Evolutionary conservation across 2,329 filamentous ascomycete species (phyloP).

Genomic region (Aspergillus hortae): DNA sequence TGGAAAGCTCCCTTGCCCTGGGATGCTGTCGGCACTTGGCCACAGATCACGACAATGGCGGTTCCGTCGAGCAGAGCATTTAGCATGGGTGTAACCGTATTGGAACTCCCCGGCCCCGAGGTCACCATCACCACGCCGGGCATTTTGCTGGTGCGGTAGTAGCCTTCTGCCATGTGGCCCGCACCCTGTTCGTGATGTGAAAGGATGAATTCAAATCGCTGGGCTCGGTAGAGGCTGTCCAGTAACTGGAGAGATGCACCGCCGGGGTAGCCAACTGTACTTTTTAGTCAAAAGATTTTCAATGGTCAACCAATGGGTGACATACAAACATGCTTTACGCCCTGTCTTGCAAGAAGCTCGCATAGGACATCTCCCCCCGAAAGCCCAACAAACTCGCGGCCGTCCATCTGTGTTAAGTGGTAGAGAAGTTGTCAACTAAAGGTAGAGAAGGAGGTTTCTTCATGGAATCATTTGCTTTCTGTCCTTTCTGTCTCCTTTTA

Average conservation of each 20-base stretch:
- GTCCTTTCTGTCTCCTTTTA: too few species aligned
- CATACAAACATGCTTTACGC: slow-evolving; percentile 8
- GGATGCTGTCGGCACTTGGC: slow-evolving; percentile 79
- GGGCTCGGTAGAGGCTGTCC: slow-evolving; percentile 93
- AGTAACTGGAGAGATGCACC: slow-evolving; percentile 93
- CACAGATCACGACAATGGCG: slow-evolving; percentile 87
- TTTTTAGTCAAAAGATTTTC: neutral
- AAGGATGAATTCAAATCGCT: slow-evolving; percentile 88
- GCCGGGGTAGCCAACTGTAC: slow-evolving; percentile 74
- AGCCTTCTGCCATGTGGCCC: slow-evolving; percentile 95
- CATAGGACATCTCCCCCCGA: slow-evolving; percentile 4
- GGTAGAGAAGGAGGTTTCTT: neutral
- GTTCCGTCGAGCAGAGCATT: slow-evolving; percentile 90
- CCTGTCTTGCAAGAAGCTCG: slow-evolving; percentile 1
- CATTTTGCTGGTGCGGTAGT: slow-evolving; percentile 83
- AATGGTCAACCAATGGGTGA: neutral
- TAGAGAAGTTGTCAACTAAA: neutral
- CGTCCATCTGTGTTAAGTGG: slow-evolving; percentile 22
- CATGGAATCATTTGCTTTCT: too few species aligned
- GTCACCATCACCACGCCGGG: slow-evolving; percentile 92
- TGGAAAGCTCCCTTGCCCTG: slow-evolving; percentile 95
- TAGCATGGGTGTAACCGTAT: slow-evolving; percentile 89
- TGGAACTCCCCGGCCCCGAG: slow-evolving; percentile 89
- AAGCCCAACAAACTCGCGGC: neutral
- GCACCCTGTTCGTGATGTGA: slow-evolving; percentile 93